These are phyloP conservation scores for Solanum chacoense DNA, from an alignment of 305 asterid species.

Conservation along the genomic window DNA sequence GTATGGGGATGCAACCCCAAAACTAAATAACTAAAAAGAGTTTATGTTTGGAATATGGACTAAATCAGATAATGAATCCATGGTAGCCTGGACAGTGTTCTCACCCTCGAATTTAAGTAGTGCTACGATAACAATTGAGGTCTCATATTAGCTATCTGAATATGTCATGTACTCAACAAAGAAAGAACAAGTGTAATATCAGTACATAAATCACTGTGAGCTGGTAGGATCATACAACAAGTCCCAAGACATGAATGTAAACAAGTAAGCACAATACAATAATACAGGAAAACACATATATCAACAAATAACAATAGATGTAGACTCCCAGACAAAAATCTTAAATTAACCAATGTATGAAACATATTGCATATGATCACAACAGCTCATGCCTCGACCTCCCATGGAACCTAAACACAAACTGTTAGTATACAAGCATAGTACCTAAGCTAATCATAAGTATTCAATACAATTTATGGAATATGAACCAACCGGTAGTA, in stretches of 20 bases:
- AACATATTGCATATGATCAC: not conserved
- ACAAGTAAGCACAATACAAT: not conserved
- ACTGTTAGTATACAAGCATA: not conserved
- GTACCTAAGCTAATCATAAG: too few species aligned
- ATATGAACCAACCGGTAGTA: not conserved
- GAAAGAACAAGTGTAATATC: too few species aligned
- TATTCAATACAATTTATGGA: too few species aligned
- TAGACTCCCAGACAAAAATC: not conserved
- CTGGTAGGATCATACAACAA: not conserved
- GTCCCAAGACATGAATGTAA: not conserved
- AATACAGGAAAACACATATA: not conserved
- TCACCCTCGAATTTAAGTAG: not conserved
- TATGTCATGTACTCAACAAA: not conserved
- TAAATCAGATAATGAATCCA: not conserved
- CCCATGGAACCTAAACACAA: not conserved
- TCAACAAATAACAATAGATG: not conserved
- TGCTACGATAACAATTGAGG: too few species aligned
- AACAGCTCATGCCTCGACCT: not conserved
- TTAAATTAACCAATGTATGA: not conserved
- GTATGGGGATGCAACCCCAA: not conserved
- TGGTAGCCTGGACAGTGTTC: not conserved
- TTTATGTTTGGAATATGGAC: not conserved
- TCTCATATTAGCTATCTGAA: too few species aligned
- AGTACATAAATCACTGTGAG: not conserved
- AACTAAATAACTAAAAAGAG: not conserved